phyloP scores from a whole-genome alignment of 2,329 filamentous ascomycete genomes.

The Ciborinia camelliae region DNA sequence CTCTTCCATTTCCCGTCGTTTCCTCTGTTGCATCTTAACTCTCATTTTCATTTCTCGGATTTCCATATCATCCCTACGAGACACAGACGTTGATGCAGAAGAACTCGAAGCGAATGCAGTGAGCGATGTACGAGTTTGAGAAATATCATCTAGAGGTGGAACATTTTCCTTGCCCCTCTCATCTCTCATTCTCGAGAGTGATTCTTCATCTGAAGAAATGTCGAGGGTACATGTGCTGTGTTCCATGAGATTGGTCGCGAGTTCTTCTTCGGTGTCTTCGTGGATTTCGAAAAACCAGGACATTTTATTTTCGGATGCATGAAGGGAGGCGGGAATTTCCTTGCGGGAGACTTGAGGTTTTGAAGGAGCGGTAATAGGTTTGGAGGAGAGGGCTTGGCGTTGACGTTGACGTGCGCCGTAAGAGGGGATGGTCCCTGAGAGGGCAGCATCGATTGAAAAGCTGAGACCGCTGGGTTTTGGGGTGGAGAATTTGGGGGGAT shows the following conservation, averaged over 20 bases:
- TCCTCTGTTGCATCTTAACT: slow-evolving; percentile 36
- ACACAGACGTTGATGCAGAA: slow-evolving; percentile 26
- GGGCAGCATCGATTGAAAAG: slow-evolving; percentile 81
- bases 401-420: slow-evolving; percentile 49
- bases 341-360: not conserved
- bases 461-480: slow-evolving; percentile 50
- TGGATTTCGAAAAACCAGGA: slow-evolving; percentile 93
- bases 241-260: slow-evolving; percentile 89
- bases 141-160: slow-evolving; percentile 66
- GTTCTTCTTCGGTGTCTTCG: slow-evolving; percentile 85
- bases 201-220: slow-evolving; percentile 84
- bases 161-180: slow-evolving; percentile 89
- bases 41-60: slow-evolving; percentile 35
- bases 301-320: slow-evolving; percentile 52
- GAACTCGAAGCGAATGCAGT: slow-evolving; percentile 21
- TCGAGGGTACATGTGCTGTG: slow-evolving; percentile 85
- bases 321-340: slow-evolving; percentile 36
- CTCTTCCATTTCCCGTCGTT: slow-evolving; percentile 43
- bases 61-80: slow-evolving; percentile 12
- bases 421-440: slow-evolving; percentile 69
- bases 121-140: slow-evolving; percentile 46
- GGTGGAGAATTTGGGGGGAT: slow-evolving; percentile 58
- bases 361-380: slow-evolving; percentile 13
- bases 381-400: slow-evolving; percentile 32
- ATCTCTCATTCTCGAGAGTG: slow-evolving; percentile 50